Conservation (phyloP, 2,329 filamentous ascomycete species). For the Alternaria arbusti region DNA sequence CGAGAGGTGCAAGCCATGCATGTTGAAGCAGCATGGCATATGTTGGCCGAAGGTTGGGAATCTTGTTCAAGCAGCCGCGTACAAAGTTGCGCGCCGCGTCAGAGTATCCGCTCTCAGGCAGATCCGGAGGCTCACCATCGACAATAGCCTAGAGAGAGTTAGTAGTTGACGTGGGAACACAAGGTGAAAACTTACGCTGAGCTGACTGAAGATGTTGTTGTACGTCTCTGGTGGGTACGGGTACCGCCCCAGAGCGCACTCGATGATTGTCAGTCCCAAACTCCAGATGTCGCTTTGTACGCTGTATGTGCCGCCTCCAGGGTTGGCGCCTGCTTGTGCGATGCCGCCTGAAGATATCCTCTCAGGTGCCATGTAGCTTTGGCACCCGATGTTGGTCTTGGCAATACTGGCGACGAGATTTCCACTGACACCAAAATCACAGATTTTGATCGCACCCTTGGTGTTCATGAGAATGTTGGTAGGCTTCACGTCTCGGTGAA, state of each 20-base stretch:
- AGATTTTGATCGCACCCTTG: slow-evolving; percentile 92
- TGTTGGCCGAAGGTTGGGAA: slow-evolving; percentile 88
- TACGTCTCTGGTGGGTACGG: slow-evolving; percentile 97
- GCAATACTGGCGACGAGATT: slow-evolving; percentile 97
- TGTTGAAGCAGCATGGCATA: slow-evolving; percentile 90
- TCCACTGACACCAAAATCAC: slow-evolving; percentile 96
- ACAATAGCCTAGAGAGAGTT: slow-evolving; percentile 78
- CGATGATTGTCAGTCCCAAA: slow-evolving; percentile 89
- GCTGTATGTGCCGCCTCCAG: slow-evolving; percentile 85
- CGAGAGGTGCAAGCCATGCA: slow-evolving; percentile 80
- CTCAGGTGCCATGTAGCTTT: slow-evolving; percentile 99
- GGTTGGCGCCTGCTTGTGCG: slow-evolving; percentile 70
- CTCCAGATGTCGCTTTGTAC: slow-evolving; percentile 99
- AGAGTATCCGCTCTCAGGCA: slow-evolving; percentile 81
- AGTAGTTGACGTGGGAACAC: background rate
- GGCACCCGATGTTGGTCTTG: slow-evolving; percentile 98
- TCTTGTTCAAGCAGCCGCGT: slow-evolving; percentile 87
- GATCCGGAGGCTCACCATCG: slow-evolving; percentile 89
- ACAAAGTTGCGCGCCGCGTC: slow-evolving; percentile 86
- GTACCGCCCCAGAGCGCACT: slow-evolving; percentile 92
- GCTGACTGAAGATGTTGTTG: slow-evolving; percentile 96
- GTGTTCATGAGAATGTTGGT: slow-evolving; percentile 97
- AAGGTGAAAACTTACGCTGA: slow-evolving; percentile 72
- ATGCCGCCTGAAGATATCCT: slow-evolving; percentile 87
- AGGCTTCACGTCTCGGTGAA: slow-evolving; percentile 97